Evolutionary conservation across 371 early-diverging fungal species (phyloP).

Genomic region (Rhizopus arrhizus): DNA sequence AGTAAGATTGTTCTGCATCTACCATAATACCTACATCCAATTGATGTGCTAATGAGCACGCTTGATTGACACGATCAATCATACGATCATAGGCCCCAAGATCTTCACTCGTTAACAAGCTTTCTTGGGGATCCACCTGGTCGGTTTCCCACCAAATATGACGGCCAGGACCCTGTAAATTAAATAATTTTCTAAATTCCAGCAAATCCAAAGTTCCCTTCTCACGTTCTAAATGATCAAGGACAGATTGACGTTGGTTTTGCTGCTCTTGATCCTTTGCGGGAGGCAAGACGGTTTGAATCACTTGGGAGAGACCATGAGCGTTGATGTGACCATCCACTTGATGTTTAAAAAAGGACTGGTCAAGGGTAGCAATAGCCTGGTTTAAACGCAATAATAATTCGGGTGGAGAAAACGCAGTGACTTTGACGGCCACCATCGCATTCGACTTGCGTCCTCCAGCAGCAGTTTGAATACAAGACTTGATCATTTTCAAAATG

Average conservation of each 20-base stretch:
- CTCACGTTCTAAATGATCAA: slow-evolving; percentile 18
- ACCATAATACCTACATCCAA: slow-evolving; percentile 80
- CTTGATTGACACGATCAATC: slow-evolving; percentile 63
- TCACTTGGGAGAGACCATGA: slow-evolving; percentile 30
- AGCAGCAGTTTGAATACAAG: slow-evolving; percentile 71
- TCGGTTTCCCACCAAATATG: slow-evolving; percentile 39
- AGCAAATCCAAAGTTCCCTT: slow-evolving; percentile 30
- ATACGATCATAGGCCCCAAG: slow-evolving; percentile 74
- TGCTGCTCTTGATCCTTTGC: slow-evolving; percentile 26
- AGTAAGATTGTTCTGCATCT: slow-evolving; percentile 94
- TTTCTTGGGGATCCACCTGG: slow-evolving; percentile 2
- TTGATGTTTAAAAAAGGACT: slow-evolving; percentile 42
- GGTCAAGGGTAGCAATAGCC: slow-evolving; percentile 44
- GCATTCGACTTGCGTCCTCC: slow-evolving; percentile 40
- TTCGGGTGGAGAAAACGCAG: slow-evolving; percentile 80
- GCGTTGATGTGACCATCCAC: slow-evolving; percentile 29
- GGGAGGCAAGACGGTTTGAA: slow-evolving; percentile 30
- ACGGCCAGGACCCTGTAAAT: slow-evolving; percentile 39
- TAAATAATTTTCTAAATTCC: slow-evolving; percentile 39
- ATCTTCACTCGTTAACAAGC: slow-evolving; percentile 50
- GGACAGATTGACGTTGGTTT: slow-evolving; percentile 24
- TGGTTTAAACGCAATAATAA: slow-evolving; percentile 75
- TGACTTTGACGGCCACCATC: slow-evolving; percentile 89
- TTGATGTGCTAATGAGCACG: slow-evolving; percentile 65
- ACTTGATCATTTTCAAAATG: slow-evolving; percentile 63